phyloP scores from a whole-genome alignment of 257 asterid species.

The Coffea eugenioides region DNA sequence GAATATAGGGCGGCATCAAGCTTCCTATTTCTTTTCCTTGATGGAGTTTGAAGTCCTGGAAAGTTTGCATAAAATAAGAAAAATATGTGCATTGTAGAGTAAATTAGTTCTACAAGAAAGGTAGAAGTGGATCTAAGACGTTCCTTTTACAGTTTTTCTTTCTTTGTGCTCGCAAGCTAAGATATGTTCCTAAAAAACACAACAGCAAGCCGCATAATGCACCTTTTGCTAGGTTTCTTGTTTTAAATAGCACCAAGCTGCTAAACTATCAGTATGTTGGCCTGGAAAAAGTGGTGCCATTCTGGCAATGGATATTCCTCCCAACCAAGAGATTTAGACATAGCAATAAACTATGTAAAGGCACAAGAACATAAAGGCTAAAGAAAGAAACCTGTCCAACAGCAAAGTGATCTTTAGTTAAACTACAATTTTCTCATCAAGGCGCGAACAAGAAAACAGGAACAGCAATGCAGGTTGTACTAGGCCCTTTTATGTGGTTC shows the following conservation, averaged over 20 bases:
- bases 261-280: constrained; percentile 2
- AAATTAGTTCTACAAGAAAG: background rate
- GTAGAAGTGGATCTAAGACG: background rate
- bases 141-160: background rate
- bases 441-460: background rate
- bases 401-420: constrained; percentile 27
- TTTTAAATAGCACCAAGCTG: background rate
- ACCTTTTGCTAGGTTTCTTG: constrained; percentile 8
- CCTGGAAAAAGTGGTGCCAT: constrained; percentile 12
- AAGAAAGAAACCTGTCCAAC: constrained; percentile 18
- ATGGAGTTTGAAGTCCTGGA: background rate
- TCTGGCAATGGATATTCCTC: constrained; percentile 9
- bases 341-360: constrained; percentile 8
- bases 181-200: constrained; percentile 28
- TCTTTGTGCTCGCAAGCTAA: background rate
- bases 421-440: constrained; percentile 19
- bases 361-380: constrained; percentile 23
- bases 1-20: background rate
- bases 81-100: background rate
- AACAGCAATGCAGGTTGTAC: too few relatives aligned
- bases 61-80: background rate
- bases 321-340: background rate
- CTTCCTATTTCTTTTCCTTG: background rate
- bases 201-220: constrained; percentile 22
- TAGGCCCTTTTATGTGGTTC: background rate